Conservation (phyloP, 1,284 basidiomycete species). For the Cerrena zonata region DNA sequence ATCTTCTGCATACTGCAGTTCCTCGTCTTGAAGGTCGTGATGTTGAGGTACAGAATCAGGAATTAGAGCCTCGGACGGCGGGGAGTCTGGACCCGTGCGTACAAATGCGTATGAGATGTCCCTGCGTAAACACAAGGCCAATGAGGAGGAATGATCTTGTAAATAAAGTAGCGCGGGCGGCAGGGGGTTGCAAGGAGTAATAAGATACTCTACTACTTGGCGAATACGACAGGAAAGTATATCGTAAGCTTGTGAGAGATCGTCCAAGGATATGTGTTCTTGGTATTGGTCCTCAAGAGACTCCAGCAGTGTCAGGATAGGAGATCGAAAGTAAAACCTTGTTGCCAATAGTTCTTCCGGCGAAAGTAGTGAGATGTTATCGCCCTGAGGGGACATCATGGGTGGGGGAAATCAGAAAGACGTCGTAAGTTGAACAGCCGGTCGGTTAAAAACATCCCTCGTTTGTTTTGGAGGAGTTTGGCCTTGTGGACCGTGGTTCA, state of each 20-base stretch:
- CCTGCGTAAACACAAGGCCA: background rate
- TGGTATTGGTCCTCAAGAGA: background rate
- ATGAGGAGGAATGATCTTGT: background rate
- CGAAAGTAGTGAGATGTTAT: background rate
- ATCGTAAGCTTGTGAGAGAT: slow-evolving; percentile 1
- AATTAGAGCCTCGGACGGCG: background rate
- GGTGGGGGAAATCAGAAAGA: background rate
- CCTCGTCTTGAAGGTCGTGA: background rate
- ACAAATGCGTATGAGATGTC: background rate
- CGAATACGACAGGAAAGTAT: background rate
- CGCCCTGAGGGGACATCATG: background rate
- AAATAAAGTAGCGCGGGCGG: background rate
- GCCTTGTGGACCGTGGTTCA: background rate
- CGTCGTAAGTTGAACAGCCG: background rate
- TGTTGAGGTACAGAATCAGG: background rate
- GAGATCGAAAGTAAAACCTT: background rate
- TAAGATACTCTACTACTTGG: background rate
- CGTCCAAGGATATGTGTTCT: background rate
- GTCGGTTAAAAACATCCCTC: background rate
- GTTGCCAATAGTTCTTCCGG: background rate
- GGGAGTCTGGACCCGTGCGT: background rate
- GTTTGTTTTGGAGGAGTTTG: background rate
- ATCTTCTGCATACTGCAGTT: slow-evolving; percentile 1
- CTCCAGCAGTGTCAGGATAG: background rate
- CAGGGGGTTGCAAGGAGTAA: background rate